Conservation (phyloP, 106 monocot genomes). For the Cymbidium sinense region DNA sequence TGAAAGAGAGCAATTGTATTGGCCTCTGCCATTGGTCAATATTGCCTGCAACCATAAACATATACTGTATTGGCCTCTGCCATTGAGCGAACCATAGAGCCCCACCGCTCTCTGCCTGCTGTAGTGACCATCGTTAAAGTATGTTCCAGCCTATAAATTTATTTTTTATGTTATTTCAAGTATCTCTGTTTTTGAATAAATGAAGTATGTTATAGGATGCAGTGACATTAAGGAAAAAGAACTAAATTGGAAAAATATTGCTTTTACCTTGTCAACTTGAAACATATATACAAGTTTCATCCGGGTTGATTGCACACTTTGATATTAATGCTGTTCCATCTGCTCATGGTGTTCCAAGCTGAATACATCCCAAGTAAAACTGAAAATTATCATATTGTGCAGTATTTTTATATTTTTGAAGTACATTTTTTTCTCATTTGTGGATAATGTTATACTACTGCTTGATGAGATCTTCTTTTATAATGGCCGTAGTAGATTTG, state of each 20-base stretch:
- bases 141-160: conserved; percentile 55
- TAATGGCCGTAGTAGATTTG: no score
- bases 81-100: conserved; percentile 58
- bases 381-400: not conserved
- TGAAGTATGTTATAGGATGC: not conserved
- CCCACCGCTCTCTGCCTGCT: conserved; percentile 90
- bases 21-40: conserved; percentile 82
- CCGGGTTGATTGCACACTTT: conserved; percentile 75
- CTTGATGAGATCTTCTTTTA: no score
- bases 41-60: conserved; percentile 33
- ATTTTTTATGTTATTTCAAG: no score
- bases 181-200: not conserved
- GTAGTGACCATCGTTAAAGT: conserved; percentile 84
- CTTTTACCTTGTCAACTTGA: conserved; percentile 61
- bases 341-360: conserved; percentile 82
- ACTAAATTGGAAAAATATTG: not conserved
- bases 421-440: not conserved
- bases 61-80: not conserved
- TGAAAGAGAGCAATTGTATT: conserved; percentile 62
- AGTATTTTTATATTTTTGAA: not conserved
- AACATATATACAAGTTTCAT: conserved; percentile 59
- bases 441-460: not conserved
- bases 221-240: no score
- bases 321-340: conserved; percentile 80
- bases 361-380: not conserved